Base-by-base conservation (phyloP, 345 rosid genomes). In the Turnera subulata region DNA sequence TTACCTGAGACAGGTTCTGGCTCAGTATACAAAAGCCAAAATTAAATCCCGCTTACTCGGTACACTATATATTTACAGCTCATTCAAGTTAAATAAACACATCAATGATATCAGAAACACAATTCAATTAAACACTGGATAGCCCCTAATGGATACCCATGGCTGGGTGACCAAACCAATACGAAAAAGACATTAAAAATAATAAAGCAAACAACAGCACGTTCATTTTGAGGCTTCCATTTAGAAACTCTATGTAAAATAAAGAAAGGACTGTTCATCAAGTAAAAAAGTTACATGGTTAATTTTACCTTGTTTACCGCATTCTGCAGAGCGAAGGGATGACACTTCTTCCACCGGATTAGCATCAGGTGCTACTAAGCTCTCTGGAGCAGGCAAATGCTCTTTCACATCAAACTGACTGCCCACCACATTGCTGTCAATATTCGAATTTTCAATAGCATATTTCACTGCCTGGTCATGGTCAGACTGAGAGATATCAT, bases 401-500 rank as follows among this genome's bases (percentile, higher is more conserved):
- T 59, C 68, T 55, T 73, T 64, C 22, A 38, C 67, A 46, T 65
- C 65, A 59, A 43, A 63, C 24, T 50, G 53, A 32, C 20, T 32
- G 15, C 29, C 55, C 42, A 49, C 42, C 44, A 66, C 63, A 71
- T 54, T n/a, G n/a, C n/a, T 47, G 25, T 49, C 73, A 48, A 51
- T 46, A 46, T 52, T 58, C 17, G 48, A 58, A 63, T 52, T 58
- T 46, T 68, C 71, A 40, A 46, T 50, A n/a, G 70, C 46, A 49
- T 69, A 59, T 46, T 42, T 66, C 59, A 49, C 39, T 24, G 53
- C 72, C 46, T 40, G 63, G 58, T 80, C 86, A 61, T 72, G 43
- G 59, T 73, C 79, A 59, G 69, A 61, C 62, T 67, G 82, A 13
- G 84, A 78, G 65, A 85, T 83, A 73, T 85, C 96, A 82, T 88